Percentiles rank a stretch among this genome's conserved stretches.
phyloP scores from a whole-genome alignment of 768 basidiomycete genomes.

The Pleurotus giganteus region DNA sequence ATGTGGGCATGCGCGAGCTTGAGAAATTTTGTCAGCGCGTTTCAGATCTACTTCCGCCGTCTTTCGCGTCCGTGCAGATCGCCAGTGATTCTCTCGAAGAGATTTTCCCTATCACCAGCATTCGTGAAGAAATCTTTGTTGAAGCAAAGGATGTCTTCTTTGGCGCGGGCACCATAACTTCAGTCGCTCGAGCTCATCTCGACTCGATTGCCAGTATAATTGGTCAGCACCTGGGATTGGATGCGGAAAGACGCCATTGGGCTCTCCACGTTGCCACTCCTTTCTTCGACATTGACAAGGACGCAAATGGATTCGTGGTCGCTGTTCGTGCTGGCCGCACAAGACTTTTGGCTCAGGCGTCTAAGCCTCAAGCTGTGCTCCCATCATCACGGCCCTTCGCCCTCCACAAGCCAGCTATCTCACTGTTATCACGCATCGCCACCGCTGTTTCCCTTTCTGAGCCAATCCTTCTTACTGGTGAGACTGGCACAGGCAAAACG shows the following conservation, averaged over 20 bases:
- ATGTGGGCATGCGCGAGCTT: constrained; percentile 76
- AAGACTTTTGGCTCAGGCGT: constrained; percentile 45
- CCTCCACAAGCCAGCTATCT: constrained; percentile 80
- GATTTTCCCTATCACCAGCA: constrained; percentile 64
- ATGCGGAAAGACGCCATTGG: constrained; percentile 69
- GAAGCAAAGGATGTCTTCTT: constrained; percentile 93
- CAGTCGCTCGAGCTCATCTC: constrained; percentile 46
- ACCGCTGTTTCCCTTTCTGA: constrained; percentile 71
- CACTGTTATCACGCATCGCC: constrained; percentile 78
- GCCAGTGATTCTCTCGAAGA: constrained; percentile 40
- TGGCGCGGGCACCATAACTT: constrained; percentile 59
- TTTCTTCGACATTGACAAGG: constrained; percentile 64
- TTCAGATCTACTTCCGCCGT: constrained; percentile 54
- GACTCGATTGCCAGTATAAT: constrained; percentile 51
- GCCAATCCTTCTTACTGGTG: constrained; percentile 89
- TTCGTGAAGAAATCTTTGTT: constrained; percentile 87
- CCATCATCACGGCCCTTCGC: constrained; percentile 67
- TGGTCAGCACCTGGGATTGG: constrained; percentile 63
- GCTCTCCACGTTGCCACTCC: constrained; percentile 65
- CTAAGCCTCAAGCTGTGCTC: constrained; percentile 19
- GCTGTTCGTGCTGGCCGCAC: constrained; percentile 64
- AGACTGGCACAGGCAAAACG: constrained; percentile 99
- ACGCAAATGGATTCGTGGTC: constrained; percentile 57
- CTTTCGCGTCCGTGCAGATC: constrained; percentile 25
- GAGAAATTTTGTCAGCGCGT: constrained; percentile 82